These are phyloP conservation scores for Cladosporium sp. DNA, from an alignment of 2,329 filamentous ascomycete genomes.

Conservation along the genomic window DNA sequence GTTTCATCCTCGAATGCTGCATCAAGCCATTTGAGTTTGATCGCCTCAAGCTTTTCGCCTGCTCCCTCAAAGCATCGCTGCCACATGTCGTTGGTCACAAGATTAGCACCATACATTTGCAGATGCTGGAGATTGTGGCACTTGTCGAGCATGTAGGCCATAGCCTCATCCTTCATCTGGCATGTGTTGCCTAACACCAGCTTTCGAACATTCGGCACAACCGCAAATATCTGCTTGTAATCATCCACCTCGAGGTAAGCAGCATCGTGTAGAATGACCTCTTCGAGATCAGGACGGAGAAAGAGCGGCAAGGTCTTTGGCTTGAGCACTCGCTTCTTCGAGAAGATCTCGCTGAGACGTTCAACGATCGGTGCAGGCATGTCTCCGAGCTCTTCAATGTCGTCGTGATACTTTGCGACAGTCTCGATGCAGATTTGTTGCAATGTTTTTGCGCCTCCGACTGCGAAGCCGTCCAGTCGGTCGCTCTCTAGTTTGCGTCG, in stretches of 20 bases:
- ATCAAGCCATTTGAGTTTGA: conserved; percentile 83
- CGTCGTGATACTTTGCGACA: conserved; percentile 59
- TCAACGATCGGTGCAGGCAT: conserved; percentile 55
- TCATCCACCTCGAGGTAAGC: conserved; percentile 70
- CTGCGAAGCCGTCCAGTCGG: conserved; percentile 70
- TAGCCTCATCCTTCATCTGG: conserved; percentile 80
- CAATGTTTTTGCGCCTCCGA: conserved; percentile 64
- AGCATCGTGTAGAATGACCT: conserved; percentile 58
- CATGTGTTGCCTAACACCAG: conserved; percentile 81
- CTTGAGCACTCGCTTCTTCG: conserved; percentile 58
- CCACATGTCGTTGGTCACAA: conserved; percentile 76
- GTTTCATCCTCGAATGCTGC: conserved; percentile 72
- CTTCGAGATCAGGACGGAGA: conserved; percentile 50
- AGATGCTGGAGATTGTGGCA: conserved; percentile 66
- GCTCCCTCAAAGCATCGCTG: conserved; percentile 61
- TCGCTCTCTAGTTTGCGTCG: conserved; percentile 78
- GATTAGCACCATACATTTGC: conserved; percentile 78
- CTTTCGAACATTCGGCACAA: conserved; percentile 63
- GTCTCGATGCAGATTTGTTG: conserved; percentile 62
- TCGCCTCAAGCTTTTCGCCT: conserved; percentile 59
- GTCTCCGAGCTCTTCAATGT: conserved; percentile 62
- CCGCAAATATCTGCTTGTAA: conserved; percentile 74
- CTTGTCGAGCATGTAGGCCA: conserved; percentile 75
- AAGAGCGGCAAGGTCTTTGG: conserved; percentile 48
- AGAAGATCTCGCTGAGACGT: conserved; percentile 59